Conservation (phyloP, 2,329 filamentous ascomycete species). For the Hypoxylon sp. region DNA sequence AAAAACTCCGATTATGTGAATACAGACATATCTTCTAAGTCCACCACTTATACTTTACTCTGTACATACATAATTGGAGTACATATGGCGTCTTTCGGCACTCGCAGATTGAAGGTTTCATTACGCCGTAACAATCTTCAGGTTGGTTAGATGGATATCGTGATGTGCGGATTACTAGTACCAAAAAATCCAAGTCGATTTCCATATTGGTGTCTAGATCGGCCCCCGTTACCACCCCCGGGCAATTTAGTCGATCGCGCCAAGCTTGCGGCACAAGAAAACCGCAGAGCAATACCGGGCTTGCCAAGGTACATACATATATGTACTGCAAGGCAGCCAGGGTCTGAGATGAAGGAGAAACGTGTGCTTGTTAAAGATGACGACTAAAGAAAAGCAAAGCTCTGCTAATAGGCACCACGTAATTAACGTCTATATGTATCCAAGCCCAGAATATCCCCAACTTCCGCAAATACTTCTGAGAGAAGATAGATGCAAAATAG, state of each 20-base stretch:
- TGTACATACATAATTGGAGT: constrained; percentile 16
- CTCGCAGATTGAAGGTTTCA: constrained; percentile 26
- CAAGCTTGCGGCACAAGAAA: constrained; percentile 44
- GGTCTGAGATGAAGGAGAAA: constrained; percentile 35
- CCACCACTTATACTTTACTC: constrained; percentile 6
- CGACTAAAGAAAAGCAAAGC: constrained; percentile 1
- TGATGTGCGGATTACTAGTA: constrained; percentile 41
- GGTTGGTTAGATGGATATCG: constrained; percentile 37
- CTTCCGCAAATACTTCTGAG: not conserved
- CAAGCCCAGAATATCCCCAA: not conserved
- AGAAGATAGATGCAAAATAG: not conserved
- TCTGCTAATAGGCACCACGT: not conserved
- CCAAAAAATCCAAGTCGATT: constrained; percentile 36
- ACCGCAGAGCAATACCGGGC: constrained; percentile 22
- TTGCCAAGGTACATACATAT: constrained; percentile 6
- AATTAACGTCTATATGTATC: not conserved
- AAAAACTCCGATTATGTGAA: constrained; percentile 34
- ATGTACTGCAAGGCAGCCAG: constrained; percentile 21
- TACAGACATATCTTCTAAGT: constrained; percentile 4
- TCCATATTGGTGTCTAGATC: constrained; percentile 41
- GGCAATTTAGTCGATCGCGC: constrained; percentile 40
- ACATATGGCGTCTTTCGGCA: constrained; percentile 15
- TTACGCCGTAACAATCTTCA: constrained; percentile 13
- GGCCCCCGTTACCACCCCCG: constrained; percentile 34
- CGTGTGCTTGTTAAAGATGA: constrained; percentile 9